Evolutionary conservation across 2,329 filamentous ascomycete species (phyloP).

Genomic region (Polytolypa hystricis): DNA sequence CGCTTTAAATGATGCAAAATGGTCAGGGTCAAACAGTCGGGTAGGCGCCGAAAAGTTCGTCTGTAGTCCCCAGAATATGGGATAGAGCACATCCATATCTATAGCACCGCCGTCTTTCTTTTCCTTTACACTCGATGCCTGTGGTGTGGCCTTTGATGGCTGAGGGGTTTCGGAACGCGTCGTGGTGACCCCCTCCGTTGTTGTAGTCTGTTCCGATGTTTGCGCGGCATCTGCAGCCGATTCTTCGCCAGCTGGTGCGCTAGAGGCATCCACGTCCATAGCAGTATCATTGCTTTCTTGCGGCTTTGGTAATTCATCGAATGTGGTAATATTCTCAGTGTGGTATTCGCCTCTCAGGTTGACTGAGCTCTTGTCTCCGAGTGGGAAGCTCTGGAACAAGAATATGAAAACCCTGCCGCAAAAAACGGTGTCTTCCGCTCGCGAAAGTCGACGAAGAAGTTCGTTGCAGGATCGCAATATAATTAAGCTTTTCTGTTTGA

Average conservation of each 20-base stretch:
- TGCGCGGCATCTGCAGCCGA: conserved; percentile 13
- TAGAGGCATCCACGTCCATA: conserved; percentile 57
- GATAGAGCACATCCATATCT: conserved; percentile 66
- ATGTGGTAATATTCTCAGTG: conserved; percentile 83
- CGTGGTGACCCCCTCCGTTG: too few species aligned
- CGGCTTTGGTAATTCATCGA: conserved; percentile 46
- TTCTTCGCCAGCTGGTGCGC: conserved; percentile 20
- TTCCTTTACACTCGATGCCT: conserved; percentile 8
- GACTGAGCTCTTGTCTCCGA: conserved; percentile 94
- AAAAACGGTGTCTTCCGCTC: conserved; percentile 93
- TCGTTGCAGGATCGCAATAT: conserved; percentile 95
- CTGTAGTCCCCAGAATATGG: conserved; percentile 88
- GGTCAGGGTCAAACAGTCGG: conserved; percentile 59
- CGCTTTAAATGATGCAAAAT: conserved; percentile 55
- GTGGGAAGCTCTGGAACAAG: conserved; percentile 92
- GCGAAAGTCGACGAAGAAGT: conserved; percentile 80
- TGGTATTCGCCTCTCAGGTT: conserved; percentile 95
- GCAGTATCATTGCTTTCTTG: conserved; percentile 34
- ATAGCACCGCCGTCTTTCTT: conserved; percentile 40
- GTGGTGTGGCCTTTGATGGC: conserved; percentile 15
- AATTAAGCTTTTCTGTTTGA: conserved; percentile 73
- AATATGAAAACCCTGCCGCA: conserved; percentile 97
- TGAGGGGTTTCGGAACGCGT: conserved; percentile 7
- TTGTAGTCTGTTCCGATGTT: conserved; percentile 9
- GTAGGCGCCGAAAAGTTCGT: conserved; percentile 85